Evolutionary conservation across 169 alveolate genomes (phyloP).

Genomic region (Neospora caninum): DNA sequence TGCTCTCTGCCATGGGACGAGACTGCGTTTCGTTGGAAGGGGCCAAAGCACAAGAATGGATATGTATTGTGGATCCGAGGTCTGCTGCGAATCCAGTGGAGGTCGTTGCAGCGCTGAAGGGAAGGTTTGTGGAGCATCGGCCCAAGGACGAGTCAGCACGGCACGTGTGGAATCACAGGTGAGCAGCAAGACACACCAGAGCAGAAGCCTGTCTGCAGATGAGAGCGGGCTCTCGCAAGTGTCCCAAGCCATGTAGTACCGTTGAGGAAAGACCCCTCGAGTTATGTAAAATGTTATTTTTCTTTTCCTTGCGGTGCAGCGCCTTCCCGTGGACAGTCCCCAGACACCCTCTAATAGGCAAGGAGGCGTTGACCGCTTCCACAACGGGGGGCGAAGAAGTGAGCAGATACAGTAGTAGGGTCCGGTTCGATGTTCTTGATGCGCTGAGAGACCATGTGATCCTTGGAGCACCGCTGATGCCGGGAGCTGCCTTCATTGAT

Average conservation of each 20-base stretch:
- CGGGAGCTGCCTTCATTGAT: not conserved
- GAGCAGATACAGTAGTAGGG: not conserved
- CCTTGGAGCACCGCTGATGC: not conserved
- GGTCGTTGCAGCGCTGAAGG: not conserved
- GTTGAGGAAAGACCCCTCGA: not conserved
- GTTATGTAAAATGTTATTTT: not conserved
- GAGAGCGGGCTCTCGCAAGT: not conserved
- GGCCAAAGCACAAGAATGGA: not conserved
- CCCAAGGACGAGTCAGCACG: not conserved
- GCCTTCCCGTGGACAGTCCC: constrained; percentile 1
- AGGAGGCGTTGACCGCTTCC: not conserved
- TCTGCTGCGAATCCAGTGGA: not conserved
- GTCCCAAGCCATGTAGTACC: not conserved
- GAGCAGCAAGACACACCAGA: not conserved
- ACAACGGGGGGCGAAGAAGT: not conserved
- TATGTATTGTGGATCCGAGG: not conserved
- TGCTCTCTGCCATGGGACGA: not conserved
- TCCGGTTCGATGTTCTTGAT: not conserved
- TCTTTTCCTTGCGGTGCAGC: not conserved
- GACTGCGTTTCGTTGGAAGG: not conserved
- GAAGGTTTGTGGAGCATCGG: not conserved
- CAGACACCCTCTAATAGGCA: constrained; percentile 4
- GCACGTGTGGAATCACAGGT: constrained; percentile 30
- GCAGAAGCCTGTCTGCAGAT: not conserved
- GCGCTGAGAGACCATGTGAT: constrained; percentile 8